Evolutionary conservation across 83 land plant genomes (phyloP).

Genomic region (Diphasiastrum complanatum): DNA sequence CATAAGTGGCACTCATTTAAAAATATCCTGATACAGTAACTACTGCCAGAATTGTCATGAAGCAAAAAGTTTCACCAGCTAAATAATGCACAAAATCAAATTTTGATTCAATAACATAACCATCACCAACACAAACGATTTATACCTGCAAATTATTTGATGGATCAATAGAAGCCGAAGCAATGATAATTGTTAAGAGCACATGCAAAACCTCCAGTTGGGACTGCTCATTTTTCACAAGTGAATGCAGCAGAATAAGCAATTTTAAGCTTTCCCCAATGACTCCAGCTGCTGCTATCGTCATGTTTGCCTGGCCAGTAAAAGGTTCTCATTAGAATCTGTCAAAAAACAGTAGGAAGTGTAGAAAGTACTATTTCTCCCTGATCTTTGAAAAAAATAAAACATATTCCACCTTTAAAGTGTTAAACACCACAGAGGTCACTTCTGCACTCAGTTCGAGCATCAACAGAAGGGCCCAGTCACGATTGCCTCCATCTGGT

Average conservation of each 20-base stretch:
- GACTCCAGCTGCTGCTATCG: constrained; percentile 16
- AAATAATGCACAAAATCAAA: background rate
- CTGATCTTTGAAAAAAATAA: background rate
- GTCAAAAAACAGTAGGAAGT: too few species aligned
- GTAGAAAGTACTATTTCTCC: too few species aligned
- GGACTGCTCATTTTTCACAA: constrained; percentile 34
- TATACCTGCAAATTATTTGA: background rate
- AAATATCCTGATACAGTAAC: too few species aligned
- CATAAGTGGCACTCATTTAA: too few species aligned
- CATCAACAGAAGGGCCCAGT: constrained; percentile 32
- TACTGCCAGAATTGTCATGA: too few species aligned
- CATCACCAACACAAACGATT: background rate
- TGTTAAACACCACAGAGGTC: constrained; percentile 16
- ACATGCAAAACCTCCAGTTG: constrained; percentile 32
- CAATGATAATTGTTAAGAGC: constrained; percentile 29
- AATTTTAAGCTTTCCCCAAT: constrained; percentile 36
- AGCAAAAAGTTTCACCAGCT: background rate
- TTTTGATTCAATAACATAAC: background rate
- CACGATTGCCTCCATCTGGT: constrained; percentile 22
- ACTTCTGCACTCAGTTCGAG: constrained; percentile 29
- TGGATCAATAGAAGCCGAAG: constrained; percentile 28
- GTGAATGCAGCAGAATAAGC: constrained; percentile 30
- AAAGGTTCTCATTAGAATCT: background rate
- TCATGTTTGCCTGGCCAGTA: constrained; percentile 28
- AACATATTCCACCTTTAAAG: constrained; percentile 12